phyloP scores from a whole-genome alignment of 805 yeast species.

The Candida sonorensis region DNA sequence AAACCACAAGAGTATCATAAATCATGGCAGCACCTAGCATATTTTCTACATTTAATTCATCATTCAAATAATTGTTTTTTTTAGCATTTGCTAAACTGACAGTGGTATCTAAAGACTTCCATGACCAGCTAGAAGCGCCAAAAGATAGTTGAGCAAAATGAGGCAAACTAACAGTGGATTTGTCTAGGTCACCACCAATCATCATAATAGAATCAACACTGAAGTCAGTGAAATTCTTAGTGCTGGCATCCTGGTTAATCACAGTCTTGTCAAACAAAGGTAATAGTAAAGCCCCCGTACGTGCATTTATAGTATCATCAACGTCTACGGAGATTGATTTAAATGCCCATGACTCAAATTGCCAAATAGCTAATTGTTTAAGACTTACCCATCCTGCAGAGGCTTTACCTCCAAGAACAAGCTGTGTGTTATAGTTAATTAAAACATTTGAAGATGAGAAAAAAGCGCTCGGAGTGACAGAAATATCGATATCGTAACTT shows the following conservation, averaged over 20 bases:
- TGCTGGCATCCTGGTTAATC: constrained; percentile 14
- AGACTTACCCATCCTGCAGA: constrained; percentile 61
- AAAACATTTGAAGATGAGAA: constrained; percentile 42
- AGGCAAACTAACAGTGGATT: constrained; percentile 34
- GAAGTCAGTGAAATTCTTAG: constrained; percentile 26
- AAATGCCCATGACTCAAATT: constrained; percentile 64
- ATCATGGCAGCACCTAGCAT: constrained; percentile 45
- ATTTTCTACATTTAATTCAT: constrained; percentile 21
- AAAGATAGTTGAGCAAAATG: constrained; percentile 33
- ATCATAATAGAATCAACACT: constrained; percentile 38
- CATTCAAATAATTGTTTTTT: constrained; percentile 12
- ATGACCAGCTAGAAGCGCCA: constrained; percentile 36
- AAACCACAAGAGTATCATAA: constrained; percentile 42
- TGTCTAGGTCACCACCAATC: constrained; percentile 51
- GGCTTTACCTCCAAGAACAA: constrained; percentile 64
- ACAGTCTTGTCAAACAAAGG: constrained; percentile 39
- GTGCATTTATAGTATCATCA: constrained; percentile 39
- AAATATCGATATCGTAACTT: constrained; percentile 35
- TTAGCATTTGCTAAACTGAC: constrained; percentile 18
- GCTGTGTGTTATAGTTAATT: constrained; percentile 38
- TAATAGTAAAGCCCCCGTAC: constrained; percentile 45
- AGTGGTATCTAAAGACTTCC: constrained; percentile 28
- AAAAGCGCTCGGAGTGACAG: constrained; percentile 50
- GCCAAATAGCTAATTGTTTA: constrained; percentile 71
- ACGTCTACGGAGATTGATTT: constrained; percentile 27